These are phyloP conservation scores for Coniella vitis DNA, from an alignment of 2,329 filamentous ascomycete species.

Conservation along the genomic window DNA sequence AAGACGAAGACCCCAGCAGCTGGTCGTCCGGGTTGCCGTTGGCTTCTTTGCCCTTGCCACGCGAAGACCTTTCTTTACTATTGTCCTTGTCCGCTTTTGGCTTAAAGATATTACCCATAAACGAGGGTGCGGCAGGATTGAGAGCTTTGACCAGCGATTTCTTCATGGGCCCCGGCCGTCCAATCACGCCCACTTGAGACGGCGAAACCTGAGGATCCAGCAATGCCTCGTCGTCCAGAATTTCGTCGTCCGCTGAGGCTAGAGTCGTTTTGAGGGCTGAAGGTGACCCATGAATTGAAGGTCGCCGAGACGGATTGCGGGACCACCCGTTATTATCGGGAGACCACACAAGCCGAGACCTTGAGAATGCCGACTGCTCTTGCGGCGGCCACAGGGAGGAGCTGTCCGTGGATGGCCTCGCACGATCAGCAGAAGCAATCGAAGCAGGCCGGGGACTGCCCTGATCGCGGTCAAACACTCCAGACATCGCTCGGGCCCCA, in stretches of 20 bases:
- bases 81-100: constrained; percentile 34
- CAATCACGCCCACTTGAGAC: constrained; percentile 65
- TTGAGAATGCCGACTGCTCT: constrained; percentile 35
- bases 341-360: constrained; percentile 14
- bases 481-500: constrained; percentile 40
- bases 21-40: constrained; percentile 24
- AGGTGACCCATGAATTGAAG: constrained; percentile 73
- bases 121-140: constrained; percentile 85
- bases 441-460: constrained; percentile 61
- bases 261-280: constrained; percentile 54
- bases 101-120: constrained; percentile 65
- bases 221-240: constrained; percentile 51
- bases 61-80: constrained; percentile 32
- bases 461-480: constrained; percentile 46
- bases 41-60: constrained; percentile 33
- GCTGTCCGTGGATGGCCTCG: constrained; percentile 72
- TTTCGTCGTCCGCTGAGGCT: constrained; percentile 58
- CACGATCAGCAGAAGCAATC: constrained; percentile 63
- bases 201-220: constrained; percentile 45
- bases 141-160: constrained; percentile 55
- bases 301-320: constrained; percentile 69
- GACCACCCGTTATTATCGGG: constrained; percentile 47
- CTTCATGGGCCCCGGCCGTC: constrained; percentile 55
- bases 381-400: constrained; percentile 64
- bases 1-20: constrained; percentile 1